These are phyloP conservation scores for Phytophthora syringae DNA, from an alignment of 352 stramenopile genomes.

Conservation along the genomic window DNA sequence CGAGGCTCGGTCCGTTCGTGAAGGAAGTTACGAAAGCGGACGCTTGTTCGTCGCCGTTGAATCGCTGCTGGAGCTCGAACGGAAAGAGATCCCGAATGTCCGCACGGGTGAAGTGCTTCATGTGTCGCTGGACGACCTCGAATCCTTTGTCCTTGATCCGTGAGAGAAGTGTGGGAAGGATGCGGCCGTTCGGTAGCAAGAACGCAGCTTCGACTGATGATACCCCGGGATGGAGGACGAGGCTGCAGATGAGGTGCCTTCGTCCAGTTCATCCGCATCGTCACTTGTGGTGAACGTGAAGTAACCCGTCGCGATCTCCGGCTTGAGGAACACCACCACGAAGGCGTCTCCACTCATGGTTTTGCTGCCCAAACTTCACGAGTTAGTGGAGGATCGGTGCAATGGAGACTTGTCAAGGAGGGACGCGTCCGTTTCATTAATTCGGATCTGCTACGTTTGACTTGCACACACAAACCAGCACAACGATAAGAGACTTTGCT, in stretches of 20 bases:
- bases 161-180: conserved; percentile 43
- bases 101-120: conserved; percentile 45
- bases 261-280: neutral
- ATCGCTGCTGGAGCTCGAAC: conserved; percentile 38
- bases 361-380: neutral
- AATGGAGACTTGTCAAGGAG: conserved; percentile 19
- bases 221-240: conserved; percentile 43
- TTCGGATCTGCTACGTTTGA: conserved; percentile 16
- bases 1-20: conserved; percentile 64
- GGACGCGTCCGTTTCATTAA: conserved; percentile 28
- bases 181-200: conserved; percentile 47
- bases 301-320: conserved; percentile 64
- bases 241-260: neutral
- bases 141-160: conserved; percentile 72
- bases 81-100: conserved; percentile 51
- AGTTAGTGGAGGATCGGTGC: conserved; percentile 1
- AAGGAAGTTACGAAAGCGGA: conserved; percentile 66
- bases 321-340: conserved; percentile 59
- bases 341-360: conserved; percentile 38
- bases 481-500: neutral
- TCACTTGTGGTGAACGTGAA: conserved; percentile 44
- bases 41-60: conserved; percentile 23
- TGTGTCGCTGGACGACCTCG: conserved; percentile 37
- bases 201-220: conserved; percentile 46
- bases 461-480: too few relatives aligned